A percentile compares a stretch with the other conserved stretches of the same genome.
Evolutionary conservation across 331 rosid genomes (phyloP).

Genomic region (Dryas integrifolia): DNA sequence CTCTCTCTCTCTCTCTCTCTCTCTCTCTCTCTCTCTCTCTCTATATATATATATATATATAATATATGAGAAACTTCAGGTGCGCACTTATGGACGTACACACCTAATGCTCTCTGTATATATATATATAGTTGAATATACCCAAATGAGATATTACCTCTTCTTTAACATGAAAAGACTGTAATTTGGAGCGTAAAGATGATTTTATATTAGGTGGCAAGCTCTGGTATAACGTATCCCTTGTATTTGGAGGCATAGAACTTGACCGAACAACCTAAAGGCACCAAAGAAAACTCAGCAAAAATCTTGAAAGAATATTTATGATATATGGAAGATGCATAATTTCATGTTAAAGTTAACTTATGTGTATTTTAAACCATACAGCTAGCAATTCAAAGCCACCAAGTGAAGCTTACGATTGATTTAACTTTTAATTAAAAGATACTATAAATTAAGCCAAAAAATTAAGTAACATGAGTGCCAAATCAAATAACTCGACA

Average conservation of each 20-base stretch:
- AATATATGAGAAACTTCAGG: no score
- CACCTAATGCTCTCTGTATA: background rate
- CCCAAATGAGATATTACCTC: slow-evolving; percentile 51
- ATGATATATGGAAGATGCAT: slow-evolving; percentile 3
- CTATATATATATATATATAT: no score
- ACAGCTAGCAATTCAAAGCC: background rate
- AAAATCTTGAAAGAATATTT: slow-evolving; percentile 12
- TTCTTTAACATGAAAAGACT: slow-evolving; percentile 42
- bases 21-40: no score
- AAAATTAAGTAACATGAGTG: background rate
- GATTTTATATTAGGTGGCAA: slow-evolving; percentile 73
- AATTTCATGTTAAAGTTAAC: background rate
- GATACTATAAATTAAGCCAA: background rate
- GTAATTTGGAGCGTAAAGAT: slow-evolving; percentile 66
- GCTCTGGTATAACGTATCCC: slow-evolving; percentile 70
- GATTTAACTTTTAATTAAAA: background rate
- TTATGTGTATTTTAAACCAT: background rate
- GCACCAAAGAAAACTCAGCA: slow-evolving; percentile 27
- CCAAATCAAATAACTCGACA: background rate
- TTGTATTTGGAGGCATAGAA: slow-evolving; percentile 68
- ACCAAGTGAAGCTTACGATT: background rate
- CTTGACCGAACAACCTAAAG: slow-evolving; percentile 69
- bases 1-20: no score
- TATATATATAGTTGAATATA: background rate
- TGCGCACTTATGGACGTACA: no score